Conservation (phyloP, 768 basidiomycete species). For the Termitomyces sp. region DNA sequence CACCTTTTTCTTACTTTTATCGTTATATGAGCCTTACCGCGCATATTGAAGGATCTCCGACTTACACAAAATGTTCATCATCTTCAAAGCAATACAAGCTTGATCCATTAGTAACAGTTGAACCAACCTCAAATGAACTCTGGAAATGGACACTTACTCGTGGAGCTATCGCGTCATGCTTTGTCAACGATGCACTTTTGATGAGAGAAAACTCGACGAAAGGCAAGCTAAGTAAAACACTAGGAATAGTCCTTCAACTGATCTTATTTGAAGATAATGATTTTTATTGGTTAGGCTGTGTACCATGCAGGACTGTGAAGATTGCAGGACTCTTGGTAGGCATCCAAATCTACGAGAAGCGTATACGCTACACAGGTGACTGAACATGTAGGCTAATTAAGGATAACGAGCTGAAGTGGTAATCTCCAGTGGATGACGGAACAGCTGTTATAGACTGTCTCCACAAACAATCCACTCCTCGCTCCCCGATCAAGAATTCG, state of each 20-base stretch:
- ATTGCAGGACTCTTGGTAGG: conserved; percentile 64
- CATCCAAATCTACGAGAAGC: conserved; percentile 51
- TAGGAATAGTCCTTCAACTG: neutral
- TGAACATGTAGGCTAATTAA: neutral
- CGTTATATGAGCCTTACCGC: conserved; percentile 19
- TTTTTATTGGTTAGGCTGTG: conserved; percentile 65
- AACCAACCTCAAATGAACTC: conserved; percentile 16
- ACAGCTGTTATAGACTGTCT: conserved; percentile 67
- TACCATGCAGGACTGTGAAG: conserved; percentile 61
- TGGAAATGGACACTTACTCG: conserved; percentile 54
- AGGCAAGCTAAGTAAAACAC: conserved; percentile 18
- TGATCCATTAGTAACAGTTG: neutral
- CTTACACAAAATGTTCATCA: conserved; percentile 11
- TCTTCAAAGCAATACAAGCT: conserved; percentile 16
- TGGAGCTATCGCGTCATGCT: conserved; percentile 51
- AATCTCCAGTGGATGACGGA: conserved; percentile 66
- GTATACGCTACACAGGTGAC: conserved; percentile 55
- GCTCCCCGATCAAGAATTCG: conserved; percentile 13
- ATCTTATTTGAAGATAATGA: conserved; percentile 37
- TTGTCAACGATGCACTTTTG: conserved; percentile 42
- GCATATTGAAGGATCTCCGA: conserved; percentile 8
- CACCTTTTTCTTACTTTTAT: neutral
- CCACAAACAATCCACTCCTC: conserved; percentile 29
- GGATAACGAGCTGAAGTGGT: neutral
- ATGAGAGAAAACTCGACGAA: conserved; percentile 32